Base-by-base conservation (phyloP, 331 rosid species). In the Malus hybrid region DNA sequence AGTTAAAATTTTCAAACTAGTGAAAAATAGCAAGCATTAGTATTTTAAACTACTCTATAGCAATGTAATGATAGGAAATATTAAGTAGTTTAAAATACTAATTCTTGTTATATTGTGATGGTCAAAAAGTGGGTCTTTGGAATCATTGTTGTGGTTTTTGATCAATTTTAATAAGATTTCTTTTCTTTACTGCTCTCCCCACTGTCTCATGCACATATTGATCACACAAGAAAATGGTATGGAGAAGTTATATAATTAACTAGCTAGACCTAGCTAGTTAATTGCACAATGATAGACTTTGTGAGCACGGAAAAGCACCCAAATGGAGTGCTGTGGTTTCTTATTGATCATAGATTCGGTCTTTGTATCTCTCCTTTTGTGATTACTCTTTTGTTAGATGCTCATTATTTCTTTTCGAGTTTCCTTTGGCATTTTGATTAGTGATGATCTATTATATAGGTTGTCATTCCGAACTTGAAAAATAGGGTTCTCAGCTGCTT, bases 71-170 rank as follows among this genome's bases (percentile, higher is more conserved):
- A 77, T 68, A 60, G 79, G 81, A 19, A 31, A 65, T 36, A 54
- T 81, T 81, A 72, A 77, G 32, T 67, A 32, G 56, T 36, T 67
- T 70, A 65, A 36, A 71, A 64, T 60, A 62, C 56, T 46, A 73
- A 65, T 69, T 48, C 18, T 79, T 74, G 78, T 33, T 13, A 73
- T 79, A 54, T 77, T 79, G 86, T 86, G 80, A 71, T 81, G 91
- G 96, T 89, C 97, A 89, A 91, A 90, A 91, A 86, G 93, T 77
- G 78, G 67, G 79, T 20, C 65, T 73, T 81, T 62, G 86, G 97
- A 83, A 89, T 89, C 90, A 88, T 89, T 87, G 73, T 29, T 84
- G 80, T 80, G 79, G 86, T 82, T 84, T 75, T 52, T 74, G 78
- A 82, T 84, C 70, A 86, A 70, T 66, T 85, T 79, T 78, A 79